Base-by-base conservation (phyloP, 2,329 filamentous ascomycete genomes). In the Orbilia brochopaga region DNA sequence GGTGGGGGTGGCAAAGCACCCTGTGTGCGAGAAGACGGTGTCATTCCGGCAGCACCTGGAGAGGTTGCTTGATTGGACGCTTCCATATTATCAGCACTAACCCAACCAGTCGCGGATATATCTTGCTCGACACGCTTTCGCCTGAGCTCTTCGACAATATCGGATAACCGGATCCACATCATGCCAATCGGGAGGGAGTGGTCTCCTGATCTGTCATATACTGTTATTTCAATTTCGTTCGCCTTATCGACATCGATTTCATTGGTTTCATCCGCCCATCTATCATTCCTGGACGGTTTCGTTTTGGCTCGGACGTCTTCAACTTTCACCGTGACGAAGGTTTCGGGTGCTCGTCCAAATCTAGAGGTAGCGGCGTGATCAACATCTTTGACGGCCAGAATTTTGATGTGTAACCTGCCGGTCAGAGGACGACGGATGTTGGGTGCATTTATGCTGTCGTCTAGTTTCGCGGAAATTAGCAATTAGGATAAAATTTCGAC, bases 121-220 rank as follows among this genome's bases (percentile, higher is more conserved):
- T 99, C 94, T 13, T 91, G 90, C 81, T 99, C 94, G 73, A 99
- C 95, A 82, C 90, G 95, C 84, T 97, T 97, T 73, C 92, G 88
- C 78, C 94, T 89, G 85, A 99, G 93, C 80, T 99, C 94, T 79
- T 99, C 94, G 1, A 92, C 91, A 75, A 99, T 96, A 79, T 99
- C 94, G 15, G 94, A 96, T 78, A 99, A 93, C 70, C 94, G 86
- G 67, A 99, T 88, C 94, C 94, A 99, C 13, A 97, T 85, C 84
- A 99, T 88, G 64, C 89, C 94, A 77, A 99, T 96, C 44, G 94
- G 94, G 57, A 95, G 87, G 13, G 92, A 88, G 76, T 96, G 90
- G 76, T 97, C 92, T 74, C 88, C 88, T 1, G 92, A 88, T 81
- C 96, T 97, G 79, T 99, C 94, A 80, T 99, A 99, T 10, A 99